Conservation (phyloP, 2,329 filamentous ascomycete species). For the Knufia petricola region DNA sequence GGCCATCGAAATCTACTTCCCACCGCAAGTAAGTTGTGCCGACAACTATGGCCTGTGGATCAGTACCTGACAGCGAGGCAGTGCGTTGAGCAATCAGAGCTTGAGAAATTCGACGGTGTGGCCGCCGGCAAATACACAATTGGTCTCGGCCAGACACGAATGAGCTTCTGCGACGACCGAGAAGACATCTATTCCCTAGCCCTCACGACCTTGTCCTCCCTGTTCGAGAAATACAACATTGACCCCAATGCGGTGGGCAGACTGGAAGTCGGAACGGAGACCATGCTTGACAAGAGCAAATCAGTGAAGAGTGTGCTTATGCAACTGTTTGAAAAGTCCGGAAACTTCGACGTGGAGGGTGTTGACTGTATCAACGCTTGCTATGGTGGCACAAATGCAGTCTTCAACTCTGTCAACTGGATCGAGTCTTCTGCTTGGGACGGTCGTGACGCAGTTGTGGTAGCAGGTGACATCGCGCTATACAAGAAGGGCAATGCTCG, state of each 20-base stretch:
- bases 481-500: conserved; percentile 77
- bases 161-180: conserved; percentile 84
- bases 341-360: conserved; percentile 76
- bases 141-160: conserved; percentile 81
- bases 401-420: conserved; percentile 80
- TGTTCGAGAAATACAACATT: conserved; percentile 74
- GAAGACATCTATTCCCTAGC: conserved; percentile 89
- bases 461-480: conserved; percentile 73
- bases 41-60: not conserved
- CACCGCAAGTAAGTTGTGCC: conserved; percentile 60
- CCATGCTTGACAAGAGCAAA: conserved; percentile 80
- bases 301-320: conserved; percentile 82
- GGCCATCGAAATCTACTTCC: conserved; percentile 85
- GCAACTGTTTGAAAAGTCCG: conserved; percentile 63
- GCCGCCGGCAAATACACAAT: conserved; percentile 80
- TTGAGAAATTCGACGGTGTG: conserved; percentile 81
- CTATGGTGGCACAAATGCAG: conserved; percentile 76
- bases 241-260: conserved; percentile 68
- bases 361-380: conserved; percentile 77
- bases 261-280: conserved; percentile 78
- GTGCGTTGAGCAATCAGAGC: conserved; percentile 76
- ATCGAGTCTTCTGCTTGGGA: conserved; percentile 81
- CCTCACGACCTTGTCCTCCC: conserved; percentile 66
- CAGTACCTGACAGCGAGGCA: conserved; percentile 28
- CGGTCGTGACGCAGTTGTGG: conserved; percentile 68